phyloP scores from a whole-genome alignment of 352 stramenopile genomes.

The Globisporangium carolinianum region DNA sequence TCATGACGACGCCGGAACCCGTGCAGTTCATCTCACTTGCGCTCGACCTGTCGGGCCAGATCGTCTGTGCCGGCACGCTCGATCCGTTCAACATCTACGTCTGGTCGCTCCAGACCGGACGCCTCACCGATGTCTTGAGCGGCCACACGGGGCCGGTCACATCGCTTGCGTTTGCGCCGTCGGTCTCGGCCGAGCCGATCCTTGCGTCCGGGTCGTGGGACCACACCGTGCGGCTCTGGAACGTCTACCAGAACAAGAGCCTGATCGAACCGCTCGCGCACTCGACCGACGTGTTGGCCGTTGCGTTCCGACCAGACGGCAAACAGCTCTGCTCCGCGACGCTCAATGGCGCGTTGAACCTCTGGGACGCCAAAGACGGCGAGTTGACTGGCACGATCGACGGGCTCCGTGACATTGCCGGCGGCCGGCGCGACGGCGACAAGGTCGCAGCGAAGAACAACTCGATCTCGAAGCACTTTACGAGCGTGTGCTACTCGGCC shows the following conservation, averaged over 20 bases:
- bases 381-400: conserved; percentile 95
- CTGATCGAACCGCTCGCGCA: conserved; percentile 95
- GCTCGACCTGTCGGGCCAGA: conserved; percentile 95
- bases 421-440: conserved; percentile 83
- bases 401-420: conserved; percentile 93
- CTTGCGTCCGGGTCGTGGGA: conserved; percentile 98
- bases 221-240: conserved; percentile 98
- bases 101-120: conserved; percentile 96
- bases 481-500: conserved; percentile 97
- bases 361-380: conserved; percentile 97
- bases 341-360: conserved; percentile 94
- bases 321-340: conserved; percentile 95
- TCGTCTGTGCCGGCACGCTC: conserved; percentile 92
- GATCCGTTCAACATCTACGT: conserved; percentile 98
- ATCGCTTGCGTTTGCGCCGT: conserved; percentile 89
- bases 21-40: conserved; percentile 97
- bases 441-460: conserved; percentile 86
- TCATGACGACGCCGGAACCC: conserved; percentile 94
- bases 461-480: conserved; percentile 96
- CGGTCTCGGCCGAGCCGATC: conserved; percentile 66
- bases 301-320: conserved; percentile 95
- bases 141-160: conserved; percentile 97
- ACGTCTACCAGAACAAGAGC: conserved; percentile 96
- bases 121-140: conserved; percentile 96
- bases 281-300: conserved; percentile 93